These are phyloP conservation scores for Didymella exigua DNA, from an alignment of 2,329 filamentous ascomycete genomes.

Conservation along the genomic window DNA sequence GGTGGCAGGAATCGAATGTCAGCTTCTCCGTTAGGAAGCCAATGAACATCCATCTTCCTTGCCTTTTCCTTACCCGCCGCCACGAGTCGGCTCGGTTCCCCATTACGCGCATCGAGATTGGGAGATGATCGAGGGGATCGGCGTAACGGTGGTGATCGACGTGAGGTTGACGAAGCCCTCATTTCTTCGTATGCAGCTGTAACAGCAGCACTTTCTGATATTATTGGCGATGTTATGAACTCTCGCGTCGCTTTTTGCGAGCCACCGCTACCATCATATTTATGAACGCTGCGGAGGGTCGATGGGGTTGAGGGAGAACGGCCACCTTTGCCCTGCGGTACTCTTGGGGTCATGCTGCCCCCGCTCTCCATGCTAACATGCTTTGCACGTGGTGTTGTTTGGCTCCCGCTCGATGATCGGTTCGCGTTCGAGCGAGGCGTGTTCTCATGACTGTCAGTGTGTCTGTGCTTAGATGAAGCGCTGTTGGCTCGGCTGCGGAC, in stretches of 20 bases:
- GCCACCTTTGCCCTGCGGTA: conserved; percentile 34
- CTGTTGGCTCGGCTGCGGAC: conserved; percentile 40
- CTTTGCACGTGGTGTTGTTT: conserved; percentile 40
- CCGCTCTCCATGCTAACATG: conserved; percentile 41
- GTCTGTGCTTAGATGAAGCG: conserved; percentile 28
- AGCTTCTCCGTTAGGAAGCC: conserved; percentile 43
- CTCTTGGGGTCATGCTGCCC: conserved; percentile 41
- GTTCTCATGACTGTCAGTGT: conserved; percentile 31
- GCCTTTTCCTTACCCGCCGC: conserved; percentile 40
- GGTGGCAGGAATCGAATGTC: conserved; percentile 42
- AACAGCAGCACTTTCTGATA: conserved; percentile 39
- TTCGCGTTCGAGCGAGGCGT: conserved; percentile 36
- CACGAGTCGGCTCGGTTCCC: conserved; percentile 40
- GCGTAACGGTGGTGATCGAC: conserved; percentile 40
- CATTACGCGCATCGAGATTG: conserved; percentile 25
- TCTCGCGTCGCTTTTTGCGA: conserved; percentile 37
- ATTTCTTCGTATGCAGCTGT: conserved; percentile 34
- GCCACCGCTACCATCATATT: conserved; percentile 33
- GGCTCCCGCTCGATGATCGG: conserved; percentile 33
- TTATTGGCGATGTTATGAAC: conserved; percentile 31
- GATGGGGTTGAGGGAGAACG: conserved; percentile 44
- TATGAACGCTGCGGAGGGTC: conserved; percentile 38
- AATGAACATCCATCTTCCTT: conserved; percentile 46
- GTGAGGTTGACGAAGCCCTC: conserved; percentile 36
- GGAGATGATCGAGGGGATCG: conserved; percentile 30